phyloP scores from a whole-genome alignment of 345 rosid genomes.

The Hibiscus tridactylites region DNA sequence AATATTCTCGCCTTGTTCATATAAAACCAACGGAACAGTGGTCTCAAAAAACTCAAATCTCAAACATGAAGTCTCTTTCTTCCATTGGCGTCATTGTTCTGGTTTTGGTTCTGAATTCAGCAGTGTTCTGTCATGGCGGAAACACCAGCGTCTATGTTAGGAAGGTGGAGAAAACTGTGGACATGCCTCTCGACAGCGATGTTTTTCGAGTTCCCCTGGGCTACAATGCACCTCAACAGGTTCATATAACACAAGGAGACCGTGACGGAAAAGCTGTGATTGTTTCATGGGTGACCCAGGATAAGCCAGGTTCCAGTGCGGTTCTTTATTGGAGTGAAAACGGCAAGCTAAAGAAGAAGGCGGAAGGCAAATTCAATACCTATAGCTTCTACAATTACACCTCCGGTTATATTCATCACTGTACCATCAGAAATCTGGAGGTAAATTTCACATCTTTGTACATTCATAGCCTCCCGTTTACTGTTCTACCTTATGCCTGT shows the following conservation, averaged over 20 bases:
- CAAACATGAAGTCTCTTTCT: slow-evolving; percentile 21
- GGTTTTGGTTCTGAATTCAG: slow-evolving; percentile 26
- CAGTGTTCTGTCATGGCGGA: slow-evolving; percentile 41
- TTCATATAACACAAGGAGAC: slow-evolving; percentile 92
- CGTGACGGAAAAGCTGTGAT: slow-evolving; percentile 67
- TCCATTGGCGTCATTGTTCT: slow-evolving; percentile 3
- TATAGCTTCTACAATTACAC: slow-evolving; percentile 55
- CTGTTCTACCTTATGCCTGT: no score
- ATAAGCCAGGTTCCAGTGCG: slow-evolving; percentile 45
- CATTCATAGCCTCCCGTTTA: no score
- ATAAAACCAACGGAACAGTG: no score
- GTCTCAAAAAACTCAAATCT: background rate
- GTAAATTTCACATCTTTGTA: slow-evolving; percentile 17
- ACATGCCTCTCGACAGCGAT: slow-evolving; percentile 55
- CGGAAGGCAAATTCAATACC: slow-evolving; percentile 39
- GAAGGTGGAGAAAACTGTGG: slow-evolving; percentile 32
- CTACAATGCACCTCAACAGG: slow-evolving; percentile 71
- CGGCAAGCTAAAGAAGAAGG: slow-evolving; percentile 28
- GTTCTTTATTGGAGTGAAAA: slow-evolving; percentile 69
- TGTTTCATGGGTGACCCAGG: slow-evolving; percentile 82
- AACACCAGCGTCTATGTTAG: slow-evolving; percentile 44
- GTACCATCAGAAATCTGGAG: slow-evolving; percentile 55
- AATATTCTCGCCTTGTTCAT: slow-evolving; percentile 14
- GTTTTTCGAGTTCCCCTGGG: slow-evolving; percentile 46
- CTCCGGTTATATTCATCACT: slow-evolving; percentile 87